Evolutionary conservation across 306 rosid genomes (phyloP).

Genomic region (Vigna hirtella): DNA sequence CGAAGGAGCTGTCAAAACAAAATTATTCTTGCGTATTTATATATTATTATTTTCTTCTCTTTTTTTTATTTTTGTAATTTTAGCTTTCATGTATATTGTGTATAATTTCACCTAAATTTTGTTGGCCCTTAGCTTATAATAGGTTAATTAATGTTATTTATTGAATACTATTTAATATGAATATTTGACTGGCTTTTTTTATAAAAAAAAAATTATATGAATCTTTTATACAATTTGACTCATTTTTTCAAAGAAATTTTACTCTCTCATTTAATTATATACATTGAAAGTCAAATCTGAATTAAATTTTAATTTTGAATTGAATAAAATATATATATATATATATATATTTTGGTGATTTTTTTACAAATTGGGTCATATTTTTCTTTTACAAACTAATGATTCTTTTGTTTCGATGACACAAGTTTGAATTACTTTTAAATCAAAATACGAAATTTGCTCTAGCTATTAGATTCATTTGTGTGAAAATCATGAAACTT

Average conservation of each 20-base stretch:
- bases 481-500: too few relatives aligned
- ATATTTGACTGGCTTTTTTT: neutral
- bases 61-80: neutral
- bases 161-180: neutral
- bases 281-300: neutral
- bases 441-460: too few relatives aligned
- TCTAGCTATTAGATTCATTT: neutral
- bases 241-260: too few relatives aligned
- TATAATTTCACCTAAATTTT: neutral
- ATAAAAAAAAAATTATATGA: too few relatives aligned
- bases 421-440: too few relatives aligned
- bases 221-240: too few relatives aligned
- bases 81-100: neutral
- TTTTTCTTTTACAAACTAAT: too few relatives aligned
- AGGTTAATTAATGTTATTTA: neutral
- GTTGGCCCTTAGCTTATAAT: neutral
- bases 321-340: too few relatives aligned
- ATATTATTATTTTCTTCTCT: neutral
- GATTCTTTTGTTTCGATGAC: too few relatives aligned
- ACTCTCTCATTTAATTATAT: too few relatives aligned
- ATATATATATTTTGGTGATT: too few relatives aligned
- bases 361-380: too few relatives aligned
- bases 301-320: neutral
- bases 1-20: neutral
- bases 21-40: neutral